Conservation (phyloP, 352 stramenopile species). For the Saprolegnia parasitica region DNA sequence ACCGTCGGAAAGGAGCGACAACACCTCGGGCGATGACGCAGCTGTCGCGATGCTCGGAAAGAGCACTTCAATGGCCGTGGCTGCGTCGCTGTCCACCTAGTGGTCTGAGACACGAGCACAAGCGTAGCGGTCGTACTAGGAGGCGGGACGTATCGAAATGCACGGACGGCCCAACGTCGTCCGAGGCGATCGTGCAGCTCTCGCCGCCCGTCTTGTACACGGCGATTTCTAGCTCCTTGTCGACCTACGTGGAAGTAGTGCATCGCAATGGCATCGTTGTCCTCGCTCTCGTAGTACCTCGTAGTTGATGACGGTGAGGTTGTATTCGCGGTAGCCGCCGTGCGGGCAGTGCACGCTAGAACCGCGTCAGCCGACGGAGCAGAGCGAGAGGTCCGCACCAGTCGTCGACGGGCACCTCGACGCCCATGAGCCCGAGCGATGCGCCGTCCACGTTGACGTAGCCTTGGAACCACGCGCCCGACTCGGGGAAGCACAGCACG, state of each 20-base stretch:
- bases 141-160: slow-evolving; percentile 21
- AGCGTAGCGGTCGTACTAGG: not conserved
- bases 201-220: slow-evolving; percentile 24
- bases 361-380: not conserved
- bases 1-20: too few relatives aligned
- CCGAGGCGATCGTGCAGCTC: slow-evolving; percentile 7
- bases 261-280: not conserved
- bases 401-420: slow-evolving; percentile 26
- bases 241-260: not conserved
- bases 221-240: slow-evolving; percentile 1
- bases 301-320: slow-evolving; percentile 25
- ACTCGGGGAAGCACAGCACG: slow-evolving; percentile 24
- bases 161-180: not conserved
- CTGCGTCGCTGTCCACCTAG: slow-evolving; percentile 11
- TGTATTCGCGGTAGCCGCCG: slow-evolving; percentile 28
- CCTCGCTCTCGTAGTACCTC: not conserved
- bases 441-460: not conserved
- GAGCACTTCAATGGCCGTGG: not conserved
- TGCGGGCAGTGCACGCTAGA: slow-evolving; percentile 24
- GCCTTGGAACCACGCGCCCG: slow-evolving; percentile 25
- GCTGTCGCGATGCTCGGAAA: slow-evolving; percentile 21
- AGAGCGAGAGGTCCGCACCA: slow-evolving; percentile 7
- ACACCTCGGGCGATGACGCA: not conserved
- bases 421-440: slow-evolving; percentile 21
- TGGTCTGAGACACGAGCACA: not conserved